phyloP scores from a whole-genome alignment of 345 rosid species.

The Eucalyptus camaldulensis region DNA sequence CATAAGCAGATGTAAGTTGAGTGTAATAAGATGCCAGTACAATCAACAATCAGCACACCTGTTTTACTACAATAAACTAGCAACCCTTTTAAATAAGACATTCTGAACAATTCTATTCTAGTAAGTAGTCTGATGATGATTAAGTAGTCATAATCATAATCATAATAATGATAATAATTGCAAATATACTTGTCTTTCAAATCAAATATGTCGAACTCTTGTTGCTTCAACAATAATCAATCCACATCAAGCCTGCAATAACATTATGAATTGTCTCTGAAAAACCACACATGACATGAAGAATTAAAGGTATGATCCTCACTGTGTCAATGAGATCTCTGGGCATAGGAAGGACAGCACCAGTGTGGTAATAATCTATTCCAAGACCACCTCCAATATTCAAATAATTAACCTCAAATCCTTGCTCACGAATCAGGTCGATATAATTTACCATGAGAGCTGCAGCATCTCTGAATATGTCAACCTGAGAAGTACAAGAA shows the following conservation, averaged over 20 bases:
- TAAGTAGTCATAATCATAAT: neutral
- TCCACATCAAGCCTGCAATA: neutral
- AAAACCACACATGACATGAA: neutral
- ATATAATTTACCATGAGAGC: constrained; percentile 83
- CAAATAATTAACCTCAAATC: constrained; percentile 75
- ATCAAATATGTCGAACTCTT: neutral
- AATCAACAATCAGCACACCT: neutral
- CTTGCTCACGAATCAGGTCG: constrained; percentile 79
- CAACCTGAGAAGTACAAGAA: constrained; percentile 46
- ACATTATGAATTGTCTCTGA: neutral
- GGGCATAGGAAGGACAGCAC: constrained; percentile 85
- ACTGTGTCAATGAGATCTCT: constrained; percentile 93
- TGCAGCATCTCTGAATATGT: constrained; percentile 94
- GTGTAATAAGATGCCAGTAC: neutral
- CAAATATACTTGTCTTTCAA: neutral
- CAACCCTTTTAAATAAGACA: neutral
- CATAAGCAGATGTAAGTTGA: neutral
- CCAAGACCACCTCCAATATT: constrained; percentile 99
- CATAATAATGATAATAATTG: neutral
- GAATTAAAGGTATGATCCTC: constrained; percentile 9
- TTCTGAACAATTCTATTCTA: neutral
- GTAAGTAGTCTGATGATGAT: neutral
- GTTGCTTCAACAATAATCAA: neutral
- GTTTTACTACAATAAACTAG: neutral
- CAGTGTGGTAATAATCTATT: constrained; percentile 81